phyloP scores from a whole-genome alignment of 2,329 filamentous ascomycete genomes.

The Pseudogymnoascus sp. region DNA sequence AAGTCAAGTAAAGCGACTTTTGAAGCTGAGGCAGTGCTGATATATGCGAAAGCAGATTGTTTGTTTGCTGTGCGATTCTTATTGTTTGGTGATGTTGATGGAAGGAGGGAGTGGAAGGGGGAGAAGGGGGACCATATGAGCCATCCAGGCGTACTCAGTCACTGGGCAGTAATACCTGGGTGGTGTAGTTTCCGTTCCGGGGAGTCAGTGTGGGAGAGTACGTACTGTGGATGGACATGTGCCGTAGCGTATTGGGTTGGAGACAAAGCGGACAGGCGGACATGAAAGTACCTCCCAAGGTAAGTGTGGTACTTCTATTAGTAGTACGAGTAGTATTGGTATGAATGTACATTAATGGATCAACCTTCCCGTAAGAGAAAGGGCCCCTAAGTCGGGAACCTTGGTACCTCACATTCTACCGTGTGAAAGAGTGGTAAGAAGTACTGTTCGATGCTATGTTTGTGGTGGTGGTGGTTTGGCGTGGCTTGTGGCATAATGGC shows the following conservation, averaged over 20 bases:
- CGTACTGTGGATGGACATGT: not conserved
- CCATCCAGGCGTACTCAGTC: not conserved
- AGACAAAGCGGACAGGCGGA: not conserved
- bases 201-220: not conserved
- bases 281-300: not conserved
- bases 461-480: not conserved
- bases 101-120: conserved; percentile 30
- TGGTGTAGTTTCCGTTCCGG: not conserved
- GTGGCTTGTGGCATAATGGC: not conserved
- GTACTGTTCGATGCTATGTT: not conserved
- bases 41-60: conserved; percentile 24
- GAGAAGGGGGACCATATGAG: conserved; percentile 22
- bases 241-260: not conserved
- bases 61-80: conserved; percentile 29
- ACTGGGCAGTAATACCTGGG: not conserved
- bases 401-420: not conserved
- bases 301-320: not conserved
- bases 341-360: conserved; percentile 2
- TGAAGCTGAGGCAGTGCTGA: not conserved
- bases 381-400: not conserved
- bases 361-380: not conserved
- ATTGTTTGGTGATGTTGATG: conserved; percentile 43
- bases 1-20: conserved; percentile 2
- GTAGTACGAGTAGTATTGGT: too few relatives aligned
- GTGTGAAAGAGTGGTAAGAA: not conserved